phyloP scores from a whole-genome alignment of 2,329 filamentous ascomycete genomes.

The Aureobasidium mangrovei region DNA sequence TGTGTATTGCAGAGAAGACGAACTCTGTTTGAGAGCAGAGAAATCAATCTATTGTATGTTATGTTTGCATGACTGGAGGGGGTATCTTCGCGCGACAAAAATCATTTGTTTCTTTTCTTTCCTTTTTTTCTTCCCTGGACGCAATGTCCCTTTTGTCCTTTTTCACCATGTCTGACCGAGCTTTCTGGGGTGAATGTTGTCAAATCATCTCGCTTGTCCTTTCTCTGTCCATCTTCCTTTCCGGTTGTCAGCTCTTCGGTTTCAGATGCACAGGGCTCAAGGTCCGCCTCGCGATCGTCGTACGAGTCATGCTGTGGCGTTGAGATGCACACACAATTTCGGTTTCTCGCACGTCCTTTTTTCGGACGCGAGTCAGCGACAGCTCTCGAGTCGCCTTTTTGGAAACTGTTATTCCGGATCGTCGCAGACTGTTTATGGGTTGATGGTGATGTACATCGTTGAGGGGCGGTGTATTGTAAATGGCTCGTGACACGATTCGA shows the following conservation, averaged over 20 bases:
- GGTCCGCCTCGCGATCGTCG: not conserved
- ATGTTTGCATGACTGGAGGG: not conserved
- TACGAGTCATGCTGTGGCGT: not conserved
- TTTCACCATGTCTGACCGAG: too few species aligned
- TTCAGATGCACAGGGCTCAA: too few species aligned
- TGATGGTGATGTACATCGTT: not conserved
- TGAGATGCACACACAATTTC: not conserved
- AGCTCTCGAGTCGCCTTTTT: not conserved
- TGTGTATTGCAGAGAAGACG: not conserved
- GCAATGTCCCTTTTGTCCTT: not conserved
- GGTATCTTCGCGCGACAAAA: slow-evolving; percentile 7
- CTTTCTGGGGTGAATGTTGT: too few species aligned
- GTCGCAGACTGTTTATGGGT: not conserved
- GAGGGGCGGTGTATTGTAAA: not conserved
- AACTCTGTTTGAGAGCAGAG: slow-evolving; percentile 5
- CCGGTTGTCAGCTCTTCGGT: too few species aligned
- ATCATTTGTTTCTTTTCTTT: not conserved
- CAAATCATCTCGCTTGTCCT: too few species aligned
- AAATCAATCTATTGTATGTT: not conserved
- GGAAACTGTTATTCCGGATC: not conserved
- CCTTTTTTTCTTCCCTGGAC: not conserved
- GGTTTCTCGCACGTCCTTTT: not conserved
- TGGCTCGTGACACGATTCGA: not conserved
- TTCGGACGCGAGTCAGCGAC: not conserved
- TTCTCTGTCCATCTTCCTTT: too few species aligned